phyloP scores from a whole-genome alignment of 345 rosid genomes.

The Citropsis articulata region DNA sequence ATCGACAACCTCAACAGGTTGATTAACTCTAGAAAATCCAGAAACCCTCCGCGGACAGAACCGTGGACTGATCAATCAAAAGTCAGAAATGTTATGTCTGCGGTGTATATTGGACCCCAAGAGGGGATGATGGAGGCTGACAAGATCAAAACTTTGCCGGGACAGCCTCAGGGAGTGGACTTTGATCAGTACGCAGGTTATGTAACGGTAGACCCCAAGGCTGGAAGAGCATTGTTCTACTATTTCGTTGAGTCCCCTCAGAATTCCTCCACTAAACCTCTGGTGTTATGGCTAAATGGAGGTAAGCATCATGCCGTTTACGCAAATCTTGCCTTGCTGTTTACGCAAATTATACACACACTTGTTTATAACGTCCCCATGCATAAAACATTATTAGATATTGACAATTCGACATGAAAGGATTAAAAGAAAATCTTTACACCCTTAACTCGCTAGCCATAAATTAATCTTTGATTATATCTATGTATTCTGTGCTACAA shows the following conservation, averaged over 20 bases:
- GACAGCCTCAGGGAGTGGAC: constrained; percentile 36
- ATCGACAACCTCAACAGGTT: constrained; percentile 23
- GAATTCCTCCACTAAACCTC: constrained; percentile 38
- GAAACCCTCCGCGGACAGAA: constrained; percentile 19
- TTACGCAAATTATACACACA: neutral
- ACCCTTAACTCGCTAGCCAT: neutral
- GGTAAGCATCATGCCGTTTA: neutral
- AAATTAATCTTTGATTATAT: too few relatives aligned
- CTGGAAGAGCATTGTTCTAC: constrained; percentile 36
- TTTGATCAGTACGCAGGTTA: constrained; percentile 40
- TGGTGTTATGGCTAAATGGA: constrained; percentile 30
- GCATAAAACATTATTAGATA: too few relatives aligned
- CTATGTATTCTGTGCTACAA: too few relatives aligned
- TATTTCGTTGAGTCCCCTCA: constrained; percentile 38
- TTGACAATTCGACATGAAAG: neutral
- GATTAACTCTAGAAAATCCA: constrained; percentile 27
- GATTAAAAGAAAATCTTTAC: neutral
- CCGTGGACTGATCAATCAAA: constrained; percentile 16
- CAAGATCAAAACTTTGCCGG: constrained; percentile 30
- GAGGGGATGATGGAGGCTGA: constrained; percentile 24
- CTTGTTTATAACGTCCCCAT: neutral
- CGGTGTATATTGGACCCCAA: constrained; percentile 26
- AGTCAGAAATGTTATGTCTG: neutral
- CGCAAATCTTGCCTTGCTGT: neutral
- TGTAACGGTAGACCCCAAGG: constrained; percentile 30